A percentile compares a stretch with the other conserved stretches of the same genome.
Evolutionary conservation across 73 alveolate genomes (phyloP).

Genomic region (Tetrahymena malaccensis): DNA sequence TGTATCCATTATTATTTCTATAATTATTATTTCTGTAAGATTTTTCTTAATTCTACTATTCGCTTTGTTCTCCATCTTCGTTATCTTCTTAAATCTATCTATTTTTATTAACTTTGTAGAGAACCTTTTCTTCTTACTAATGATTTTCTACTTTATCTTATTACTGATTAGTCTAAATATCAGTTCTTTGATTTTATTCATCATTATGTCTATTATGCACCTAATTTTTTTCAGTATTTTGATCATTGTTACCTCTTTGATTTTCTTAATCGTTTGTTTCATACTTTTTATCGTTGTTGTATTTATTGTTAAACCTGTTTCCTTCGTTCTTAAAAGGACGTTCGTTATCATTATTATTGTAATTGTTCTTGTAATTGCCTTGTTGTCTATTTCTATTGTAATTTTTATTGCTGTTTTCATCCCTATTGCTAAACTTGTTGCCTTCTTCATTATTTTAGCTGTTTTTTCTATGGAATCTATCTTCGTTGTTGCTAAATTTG

Average conservation of each 20-base stretch:
- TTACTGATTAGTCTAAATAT: neutral
- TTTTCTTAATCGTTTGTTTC: neutral
- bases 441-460: neutral
- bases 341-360: neutral
- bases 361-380: neutral
- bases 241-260: neutral
- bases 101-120: neutral
- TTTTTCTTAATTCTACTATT: neutral
- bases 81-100: neutral
- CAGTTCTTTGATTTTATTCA: neutral
- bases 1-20: neutral
- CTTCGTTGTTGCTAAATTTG: neutral
- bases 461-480: neutral
- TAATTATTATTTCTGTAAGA: neutral
- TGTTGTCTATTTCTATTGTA: neutral
- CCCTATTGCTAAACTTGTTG: neutral
- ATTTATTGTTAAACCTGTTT: neutral
- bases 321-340: neutral
- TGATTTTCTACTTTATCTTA: neutral
- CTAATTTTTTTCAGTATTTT: neutral
- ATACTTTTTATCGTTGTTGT: neutral
- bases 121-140: neutral
- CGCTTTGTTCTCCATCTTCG: neutral
- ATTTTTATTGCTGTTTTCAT: neutral
- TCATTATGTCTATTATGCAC: neutral